phyloP scores from a whole-genome alignment of 2,329 filamentous ascomycete genomes.

The Scedosporium dehoogii region DNA sequence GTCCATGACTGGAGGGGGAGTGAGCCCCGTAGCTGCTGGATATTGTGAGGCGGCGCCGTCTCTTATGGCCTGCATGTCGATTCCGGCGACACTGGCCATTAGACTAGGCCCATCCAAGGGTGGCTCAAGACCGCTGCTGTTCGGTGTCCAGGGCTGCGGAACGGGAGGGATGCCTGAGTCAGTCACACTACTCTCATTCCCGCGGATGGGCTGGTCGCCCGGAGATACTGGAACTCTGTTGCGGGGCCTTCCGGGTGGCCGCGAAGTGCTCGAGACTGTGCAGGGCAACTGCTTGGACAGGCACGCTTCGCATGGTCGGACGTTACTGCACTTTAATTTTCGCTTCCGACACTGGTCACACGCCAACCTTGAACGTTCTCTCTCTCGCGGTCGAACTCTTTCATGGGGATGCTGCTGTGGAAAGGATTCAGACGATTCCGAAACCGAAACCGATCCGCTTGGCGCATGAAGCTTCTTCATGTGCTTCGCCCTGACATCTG shows the following conservation, averaged over 20 bases:
- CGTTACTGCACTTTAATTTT: background rate
- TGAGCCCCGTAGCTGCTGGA: background rate
- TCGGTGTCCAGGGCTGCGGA: background rate
- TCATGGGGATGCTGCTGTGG: background rate
- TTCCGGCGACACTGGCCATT: background rate
- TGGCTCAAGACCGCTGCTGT: background rate
- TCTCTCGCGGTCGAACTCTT: background rate
- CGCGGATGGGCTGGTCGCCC: background rate
- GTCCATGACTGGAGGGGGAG: background rate
- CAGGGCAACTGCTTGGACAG: background rate
- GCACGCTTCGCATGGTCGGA: background rate
- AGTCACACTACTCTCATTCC: background rate
- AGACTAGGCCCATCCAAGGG: background rate
- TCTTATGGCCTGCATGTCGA: background rate
- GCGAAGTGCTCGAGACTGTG: background rate
- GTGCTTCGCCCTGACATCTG: background rate
- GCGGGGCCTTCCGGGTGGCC: background rate
- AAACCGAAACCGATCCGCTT: background rate
- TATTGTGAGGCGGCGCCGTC: background rate
- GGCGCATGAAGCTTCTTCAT: background rate
- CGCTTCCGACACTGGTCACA: background rate
- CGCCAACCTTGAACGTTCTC: background rate
- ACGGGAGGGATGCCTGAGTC: background rate
- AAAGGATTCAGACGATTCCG: background rate
- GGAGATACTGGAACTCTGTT: background rate